phyloP scores from a whole-genome alignment of 176 grass and related monocot genomes.

The Musa beccarii region DNA sequence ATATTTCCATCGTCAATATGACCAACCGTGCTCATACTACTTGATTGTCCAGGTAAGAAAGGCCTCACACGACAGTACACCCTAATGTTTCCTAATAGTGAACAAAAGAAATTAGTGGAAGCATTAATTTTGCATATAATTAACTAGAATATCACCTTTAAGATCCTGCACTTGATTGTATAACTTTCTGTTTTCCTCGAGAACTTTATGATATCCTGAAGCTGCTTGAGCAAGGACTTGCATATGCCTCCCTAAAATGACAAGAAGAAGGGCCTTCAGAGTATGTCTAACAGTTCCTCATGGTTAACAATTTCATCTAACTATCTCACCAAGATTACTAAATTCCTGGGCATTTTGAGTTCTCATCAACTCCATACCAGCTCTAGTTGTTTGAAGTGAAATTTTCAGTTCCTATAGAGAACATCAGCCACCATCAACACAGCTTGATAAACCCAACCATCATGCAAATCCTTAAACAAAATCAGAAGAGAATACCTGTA shows the following conservation, averaged over 20 bases:
- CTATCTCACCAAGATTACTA: conserved; percentile 45
- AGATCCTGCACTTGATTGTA: conserved; percentile 98
- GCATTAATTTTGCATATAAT: conserved; percentile 5
- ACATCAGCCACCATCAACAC: conserved; percentile 17
- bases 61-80: conserved; percentile 94
- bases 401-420: conserved; percentile 55
- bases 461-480: background rate
- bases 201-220: conserved; percentile 80
- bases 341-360: conserved; percentile 44
- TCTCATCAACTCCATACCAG: conserved; percentile 64
- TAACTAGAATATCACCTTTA: conserved; percentile 39
- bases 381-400: conserved; percentile 46
- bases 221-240: conserved; percentile 59
- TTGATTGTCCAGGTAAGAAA: conserved; percentile 86
- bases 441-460: conserved; percentile 14
- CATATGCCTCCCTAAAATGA: conserved; percentile 69
- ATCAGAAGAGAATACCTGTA: conserved; percentile 37
- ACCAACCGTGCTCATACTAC: conserved; percentile 47
- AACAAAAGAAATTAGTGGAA: conserved; percentile 20
- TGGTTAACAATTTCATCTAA: background rate
- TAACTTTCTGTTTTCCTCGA: conserved; percentile 83
- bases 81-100: conserved; percentile 77
- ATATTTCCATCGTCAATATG: conserved; percentile 83
- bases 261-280: conserved; percentile 19
- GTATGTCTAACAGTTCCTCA: conserved; percentile 12